A percentile compares a stretch with the other conserved stretches of the same genome.
Conservation (phyloP, 2,329 filamentous ascomycete genomes). For the Aspergillus arachidicola region DNA sequence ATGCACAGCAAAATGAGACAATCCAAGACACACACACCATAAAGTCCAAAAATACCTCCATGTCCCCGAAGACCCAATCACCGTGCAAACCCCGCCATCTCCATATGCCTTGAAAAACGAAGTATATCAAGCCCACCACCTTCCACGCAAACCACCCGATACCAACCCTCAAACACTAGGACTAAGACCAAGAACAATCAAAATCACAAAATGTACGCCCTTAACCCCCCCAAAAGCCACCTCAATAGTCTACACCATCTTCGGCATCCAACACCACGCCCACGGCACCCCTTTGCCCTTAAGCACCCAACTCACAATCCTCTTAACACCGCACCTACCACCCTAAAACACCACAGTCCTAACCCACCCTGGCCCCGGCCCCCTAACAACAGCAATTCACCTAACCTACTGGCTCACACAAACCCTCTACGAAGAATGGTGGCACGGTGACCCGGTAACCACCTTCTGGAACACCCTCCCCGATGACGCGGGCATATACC, state of each 20-base stretch:
- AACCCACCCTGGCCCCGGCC: conserved; percentile 18
- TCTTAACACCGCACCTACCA: conserved; percentile 8
- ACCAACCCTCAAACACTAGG: not conserved
- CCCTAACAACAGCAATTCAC: conserved; percentile 20
- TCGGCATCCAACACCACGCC: conserved; percentile 19
- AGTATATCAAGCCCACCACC: no score
- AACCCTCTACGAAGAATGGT: conserved; percentile 16
- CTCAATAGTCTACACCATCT: conserved; percentile 12
- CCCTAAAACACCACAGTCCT: conserved; percentile 12
- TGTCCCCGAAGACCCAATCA: no score
- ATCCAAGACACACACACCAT: no score
- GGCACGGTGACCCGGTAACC: conserved; percentile 11
- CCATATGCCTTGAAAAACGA: no score
- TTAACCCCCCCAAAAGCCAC: not conserved
- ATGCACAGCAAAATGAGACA: no score
- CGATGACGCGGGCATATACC: conserved; percentile 17
- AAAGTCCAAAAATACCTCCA: no score
- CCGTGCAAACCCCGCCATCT: no score
- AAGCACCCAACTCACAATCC: conserved; percentile 1
- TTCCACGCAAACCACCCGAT: no score
- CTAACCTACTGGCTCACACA: conserved; percentile 19
- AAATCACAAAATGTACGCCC: conserved; percentile 9
- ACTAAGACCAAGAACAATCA: not conserved
- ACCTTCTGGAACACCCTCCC: conserved; percentile 19
- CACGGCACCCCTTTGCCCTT: not conserved